Evolutionary conservation across 2,329 filamentous ascomycete species (phyloP), one percentile per base, ranked within the genome.

Genomic region (Amesomyces nigricolor): DNA sequence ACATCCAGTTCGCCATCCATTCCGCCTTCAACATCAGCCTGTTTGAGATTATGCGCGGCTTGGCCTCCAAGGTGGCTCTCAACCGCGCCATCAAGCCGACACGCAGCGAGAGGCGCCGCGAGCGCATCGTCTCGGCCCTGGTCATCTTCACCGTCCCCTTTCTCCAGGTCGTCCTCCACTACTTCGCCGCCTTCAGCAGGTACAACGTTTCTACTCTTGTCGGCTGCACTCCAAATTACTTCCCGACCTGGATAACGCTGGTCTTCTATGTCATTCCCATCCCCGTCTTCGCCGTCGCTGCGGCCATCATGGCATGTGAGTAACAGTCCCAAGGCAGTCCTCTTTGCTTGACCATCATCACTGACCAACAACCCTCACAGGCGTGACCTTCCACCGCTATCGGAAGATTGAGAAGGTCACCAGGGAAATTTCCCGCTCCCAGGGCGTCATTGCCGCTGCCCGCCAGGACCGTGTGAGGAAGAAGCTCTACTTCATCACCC

Each of bases 121-220:
- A 73, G 19, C 74, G 72, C 51, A 54, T 78, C 8, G 55, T 74
- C 5, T 79, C 83, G 61, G 73, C 75, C 4, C 68, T 78, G 58
- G 73, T 82, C 69, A 78, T 84, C 58, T 81, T 83, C 51, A 73
- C 78, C 1, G 55, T 79, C 3, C 79, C 80, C 0, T 8, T 79
- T 13, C 30, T 82, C 37, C 77, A 82, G 67, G 54, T 78, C 6
- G 63, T 70, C 8, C 73, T 78, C 64, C 75, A 74, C 0, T 78
- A 73, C 64, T 75, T 78, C 16, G 67, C 78, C 13, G 69, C 76
- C 4, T 63, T 68, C 1, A 72, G 77, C 53, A 71, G 81, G 19
- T 83, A 79, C 62, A 68, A 71, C 26, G 64, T 84, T 35, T 73
- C 70, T 29, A 74, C 79, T 0, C 65, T 81, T 39, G 65, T 73